A percentile compares a stretch with the other conserved stretches of the same genome.
Conservation (phyloP, 768 basidiomycete species). For the Omphalotus guepiniiformis region DNA sequence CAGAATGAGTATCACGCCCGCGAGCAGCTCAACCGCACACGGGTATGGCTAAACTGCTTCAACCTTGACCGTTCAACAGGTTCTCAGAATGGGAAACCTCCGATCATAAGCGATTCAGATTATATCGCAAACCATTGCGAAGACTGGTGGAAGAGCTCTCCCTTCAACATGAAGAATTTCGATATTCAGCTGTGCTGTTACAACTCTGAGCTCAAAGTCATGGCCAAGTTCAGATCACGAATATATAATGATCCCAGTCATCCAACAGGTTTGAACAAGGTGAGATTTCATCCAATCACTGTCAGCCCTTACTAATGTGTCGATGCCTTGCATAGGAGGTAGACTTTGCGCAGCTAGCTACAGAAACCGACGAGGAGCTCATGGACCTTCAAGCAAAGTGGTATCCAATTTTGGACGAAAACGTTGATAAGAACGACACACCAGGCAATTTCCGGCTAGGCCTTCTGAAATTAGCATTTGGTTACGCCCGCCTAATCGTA, state of each 20-base stretch:
- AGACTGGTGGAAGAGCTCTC: constrained; percentile 67
- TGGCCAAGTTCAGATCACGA: constrained; percentile 53
- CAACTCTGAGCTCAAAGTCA: constrained; percentile 66
- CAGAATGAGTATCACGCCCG: constrained; percentile 78
- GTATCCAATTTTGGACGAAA: constrained; percentile 45
- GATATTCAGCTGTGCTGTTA: constrained; percentile 81
- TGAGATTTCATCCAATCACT: constrained; percentile 17
- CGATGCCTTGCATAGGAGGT: constrained; percentile 38
- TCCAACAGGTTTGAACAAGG: constrained; percentile 76
- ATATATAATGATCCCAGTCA: constrained; percentile 73
- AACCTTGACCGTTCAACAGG: constrained; percentile 88
- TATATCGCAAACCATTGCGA: constrained; percentile 71
- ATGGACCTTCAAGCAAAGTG: constrained; percentile 50
- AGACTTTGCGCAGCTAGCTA: constrained; percentile 61
- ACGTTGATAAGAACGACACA: constrained; percentile 45
- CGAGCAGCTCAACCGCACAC: constrained; percentile 85
- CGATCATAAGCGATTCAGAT: constrained; percentile 72
- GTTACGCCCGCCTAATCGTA: constrained; percentile 65
- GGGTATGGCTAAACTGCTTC: constrained; percentile 88
- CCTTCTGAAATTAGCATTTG: constrained; percentile 56
- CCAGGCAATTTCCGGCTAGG: constrained; percentile 59
- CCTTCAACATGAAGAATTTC: constrained; percentile 65
- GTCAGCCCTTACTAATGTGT: not conserved
- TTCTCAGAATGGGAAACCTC: constrained; percentile 83
- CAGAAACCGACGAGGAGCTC: constrained; percentile 67